Base-by-base conservation (phyloP, 805 yeast genomes). In the Ogataea ramenticola region DNA sequence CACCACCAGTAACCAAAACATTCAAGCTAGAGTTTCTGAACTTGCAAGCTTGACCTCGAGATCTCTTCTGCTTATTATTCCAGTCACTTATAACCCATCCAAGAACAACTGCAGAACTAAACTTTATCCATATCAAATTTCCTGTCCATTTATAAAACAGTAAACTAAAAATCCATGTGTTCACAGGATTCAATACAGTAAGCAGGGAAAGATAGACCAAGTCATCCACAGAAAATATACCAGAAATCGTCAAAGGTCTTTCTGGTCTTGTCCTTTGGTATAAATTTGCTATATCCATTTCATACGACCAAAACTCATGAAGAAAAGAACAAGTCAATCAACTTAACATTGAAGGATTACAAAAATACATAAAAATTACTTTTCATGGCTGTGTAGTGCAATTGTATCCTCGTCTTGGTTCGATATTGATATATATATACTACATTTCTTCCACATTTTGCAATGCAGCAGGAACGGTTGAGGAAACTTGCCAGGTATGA, bases 1-100 rank as follows among this genome's bases (percentile, higher is more conserved):
- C 60, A 0, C 80, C 81, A 0, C 82, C 82, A 0, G 80, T 75
- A 6, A 75, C 58, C 22, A 74, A 39, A 2, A 72, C 70, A 22
- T 56, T 53, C 7, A 43, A 40, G 11, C 37, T 42, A 43, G 31
- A 1, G 8, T 24, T 31, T 5, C 39, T 6, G 8, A 36, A 16
- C 4, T 20, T 26, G 19, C 15, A n/a, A 19, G 19, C 4, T n/a
- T n/a, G 4, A 12, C 19, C 9, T 24, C 10, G 29, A 6, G 12
- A 8, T 15, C 39, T 34, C n/a, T 34, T 34, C 6, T 8, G n/a
- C 3, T 20, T 7, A 3, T 5, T 34, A 17, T 34, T 34, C 15
- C 10, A 9, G 12, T 34, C 24, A 19, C 17, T 4, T 11, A 34
- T 12, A 12, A 12, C 15, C 26, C 37, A 34, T 34, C 17, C 9